phyloP scores from a whole-genome alignment of 768 basidiomycete genomes.

The Pulveroboletus frians region DNA sequence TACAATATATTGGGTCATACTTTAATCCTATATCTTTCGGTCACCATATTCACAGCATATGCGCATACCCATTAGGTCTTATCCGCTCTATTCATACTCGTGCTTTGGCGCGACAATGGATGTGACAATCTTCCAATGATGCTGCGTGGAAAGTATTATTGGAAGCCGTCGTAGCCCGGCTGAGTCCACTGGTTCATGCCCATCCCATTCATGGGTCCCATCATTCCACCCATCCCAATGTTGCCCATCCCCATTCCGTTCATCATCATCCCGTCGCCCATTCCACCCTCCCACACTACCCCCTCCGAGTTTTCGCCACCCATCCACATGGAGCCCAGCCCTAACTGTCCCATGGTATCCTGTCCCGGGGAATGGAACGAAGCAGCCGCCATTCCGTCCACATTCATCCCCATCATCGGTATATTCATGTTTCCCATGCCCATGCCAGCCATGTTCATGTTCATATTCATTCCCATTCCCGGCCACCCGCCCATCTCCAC shows the following conservation, averaged over 20 bases:
- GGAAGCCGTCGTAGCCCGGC: constrained; percentile 30
- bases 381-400: constrained; percentile 28
- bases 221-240: constrained; percentile 31
- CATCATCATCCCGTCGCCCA: constrained; percentile 43
- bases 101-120: constrained; percentile 2
- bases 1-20: constrained; percentile 46
- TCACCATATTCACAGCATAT: constrained; percentile 23
- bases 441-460: constrained; percentile 37
- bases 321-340: constrained; percentile 32
- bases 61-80: constrained; percentile 21
- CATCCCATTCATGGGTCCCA: constrained; percentile 33
- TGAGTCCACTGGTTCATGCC: constrained; percentile 39
- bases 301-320: constrained; percentile 29
- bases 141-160: constrained; percentile 11
- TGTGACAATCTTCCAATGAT: neutral
- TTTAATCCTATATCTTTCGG: constrained; percentile 20
- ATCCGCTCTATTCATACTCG: constrained; percentile 6
- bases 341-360: constrained; percentile 21
- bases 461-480: constrained; percentile 36
- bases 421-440: constrained; percentile 37
- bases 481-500: constrained; percentile 33
- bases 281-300: constrained; percentile 35
- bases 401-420: constrained; percentile 39
- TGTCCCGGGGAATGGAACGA: constrained; percentile 22
- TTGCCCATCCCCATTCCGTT: constrained; percentile 34